These are phyloP conservation scores for Colletotrichum sp. DNA, from an alignment of 2,329 filamentous ascomycete genomes.

Conservation along the genomic window DNA sequence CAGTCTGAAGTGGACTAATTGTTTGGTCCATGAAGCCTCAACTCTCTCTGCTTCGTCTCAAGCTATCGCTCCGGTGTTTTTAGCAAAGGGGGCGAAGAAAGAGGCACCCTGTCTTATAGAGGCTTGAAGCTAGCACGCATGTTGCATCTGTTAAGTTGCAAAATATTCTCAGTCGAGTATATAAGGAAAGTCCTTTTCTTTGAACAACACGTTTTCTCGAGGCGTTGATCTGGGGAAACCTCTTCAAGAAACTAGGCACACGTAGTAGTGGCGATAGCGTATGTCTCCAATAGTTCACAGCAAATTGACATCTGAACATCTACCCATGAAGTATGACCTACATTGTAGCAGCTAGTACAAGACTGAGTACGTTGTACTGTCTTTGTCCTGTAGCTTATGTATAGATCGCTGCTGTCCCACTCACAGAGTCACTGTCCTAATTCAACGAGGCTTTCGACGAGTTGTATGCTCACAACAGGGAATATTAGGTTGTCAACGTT, in stretches of 20 bases:
- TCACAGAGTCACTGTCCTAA: not conserved
- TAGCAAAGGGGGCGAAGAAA: not conserved
- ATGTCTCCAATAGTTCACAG: not conserved
- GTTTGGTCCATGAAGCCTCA: not conserved
- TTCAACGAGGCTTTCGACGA: not conserved
- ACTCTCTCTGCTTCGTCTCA: not conserved
- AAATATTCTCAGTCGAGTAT: not conserved
- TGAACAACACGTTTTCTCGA: not conserved
- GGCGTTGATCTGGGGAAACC: not conserved
- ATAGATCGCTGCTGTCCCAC: not conserved
- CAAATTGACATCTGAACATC: not conserved
- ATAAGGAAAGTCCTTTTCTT: not conserved
- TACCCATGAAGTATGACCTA: not conserved
- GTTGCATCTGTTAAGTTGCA: not conserved
- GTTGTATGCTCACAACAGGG: not conserved
- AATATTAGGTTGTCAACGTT: not conserved
- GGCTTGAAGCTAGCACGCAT: not conserved
- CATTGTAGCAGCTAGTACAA: accelerated
- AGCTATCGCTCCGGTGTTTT: not conserved
- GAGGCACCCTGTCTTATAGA: not conserved
- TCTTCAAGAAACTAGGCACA: not conserved
- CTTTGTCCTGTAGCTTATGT: not conserved
- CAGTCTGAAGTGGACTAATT: not conserved
- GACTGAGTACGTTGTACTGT: not conserved
- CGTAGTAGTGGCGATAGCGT: accelerated